phyloP scores from a whole-genome alignment of 2,329 filamentous ascomycete genomes.

The Apiospora sp. region DNA sequence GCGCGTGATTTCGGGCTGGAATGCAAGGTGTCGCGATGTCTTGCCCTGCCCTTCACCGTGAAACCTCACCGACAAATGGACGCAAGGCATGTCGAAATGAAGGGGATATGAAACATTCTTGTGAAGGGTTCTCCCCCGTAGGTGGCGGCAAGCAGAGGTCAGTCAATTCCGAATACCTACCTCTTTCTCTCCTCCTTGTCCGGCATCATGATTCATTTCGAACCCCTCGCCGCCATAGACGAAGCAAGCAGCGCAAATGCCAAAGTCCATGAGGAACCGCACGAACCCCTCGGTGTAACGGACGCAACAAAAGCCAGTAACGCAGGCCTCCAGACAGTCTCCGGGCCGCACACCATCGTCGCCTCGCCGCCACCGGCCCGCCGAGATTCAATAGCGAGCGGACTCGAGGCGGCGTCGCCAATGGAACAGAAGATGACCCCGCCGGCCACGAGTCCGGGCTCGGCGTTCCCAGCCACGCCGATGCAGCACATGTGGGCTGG shows the following conservation, averaged over 20 bases:
- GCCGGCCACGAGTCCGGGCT: not conserved
- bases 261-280: not conserved
- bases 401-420: not conserved
- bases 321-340: not conserved
- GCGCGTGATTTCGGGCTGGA: not conserved
- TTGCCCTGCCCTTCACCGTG: not conserved
- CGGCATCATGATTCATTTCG: not conserved
- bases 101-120: not conserved
- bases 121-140: not conserved
- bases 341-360: not conserved
- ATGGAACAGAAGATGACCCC: too few species aligned
- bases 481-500: not conserved
- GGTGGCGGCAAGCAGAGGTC: too few species aligned
- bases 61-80: not conserved
- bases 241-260: not conserved
- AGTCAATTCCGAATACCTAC: not conserved
- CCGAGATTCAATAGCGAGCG: not conserved
- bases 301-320: not conserved
- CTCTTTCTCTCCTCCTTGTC: not conserved
- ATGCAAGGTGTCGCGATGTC: not conserved
- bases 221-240: not conserved
- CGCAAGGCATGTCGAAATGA: not conserved
- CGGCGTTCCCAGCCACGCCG: not conserved
- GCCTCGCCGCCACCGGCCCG: not conserved
- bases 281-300: not conserved